Conservation (phyloP, 2,329 filamentous ascomycete genomes). For the Venturia pyrina region DNA sequence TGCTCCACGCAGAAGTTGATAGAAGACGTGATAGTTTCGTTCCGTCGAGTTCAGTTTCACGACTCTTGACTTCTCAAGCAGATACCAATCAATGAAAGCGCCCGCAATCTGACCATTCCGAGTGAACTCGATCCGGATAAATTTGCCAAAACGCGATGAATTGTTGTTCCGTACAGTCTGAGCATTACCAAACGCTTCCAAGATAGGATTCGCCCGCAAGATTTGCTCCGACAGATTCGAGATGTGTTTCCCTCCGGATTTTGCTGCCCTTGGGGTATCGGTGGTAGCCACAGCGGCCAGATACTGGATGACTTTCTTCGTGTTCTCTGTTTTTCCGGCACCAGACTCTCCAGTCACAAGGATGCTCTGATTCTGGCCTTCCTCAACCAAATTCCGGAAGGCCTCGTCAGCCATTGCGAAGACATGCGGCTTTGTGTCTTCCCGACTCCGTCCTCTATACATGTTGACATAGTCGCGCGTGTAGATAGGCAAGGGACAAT, state of each 20-base stretch:
- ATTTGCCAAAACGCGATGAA: constrained; percentile 96
- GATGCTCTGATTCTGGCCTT: constrained; percentile 94
- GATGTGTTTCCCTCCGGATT: constrained; percentile 54
- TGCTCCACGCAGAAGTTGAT: constrained; percentile 83
- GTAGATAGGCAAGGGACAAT: constrained; percentile 90
- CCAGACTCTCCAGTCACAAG: constrained; percentile 96
- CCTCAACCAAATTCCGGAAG: constrained; percentile 89
- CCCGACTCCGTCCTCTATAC: constrained; percentile 84
- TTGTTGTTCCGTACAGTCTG: constrained; percentile 98
- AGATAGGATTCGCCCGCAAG: constrained; percentile 86
- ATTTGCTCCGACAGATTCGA: constrained; percentile 95
- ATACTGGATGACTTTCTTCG: constrained; percentile 98
- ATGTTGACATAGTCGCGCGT: constrained; percentile 95
- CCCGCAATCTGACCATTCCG: constrained; percentile 82
- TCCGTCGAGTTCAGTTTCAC: constrained; percentile 80
- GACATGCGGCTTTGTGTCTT: constrained; percentile 95
- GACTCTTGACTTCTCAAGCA: constrained; percentile 95
- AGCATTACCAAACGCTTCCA: constrained; percentile 96
- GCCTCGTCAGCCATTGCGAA: constrained; percentile 97
- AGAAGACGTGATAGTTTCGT: constrained; percentile 95
- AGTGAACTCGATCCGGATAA: constrained; percentile 94
- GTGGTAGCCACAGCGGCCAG: constrained; percentile 85
- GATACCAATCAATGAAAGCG: constrained; percentile 97
- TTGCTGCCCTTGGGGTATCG: constrained; percentile 53
- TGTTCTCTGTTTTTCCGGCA: constrained; percentile 97